Evolutionary conservation across 345 rosid species (phyloP).

Genomic region (Camelina laxa): DNA sequence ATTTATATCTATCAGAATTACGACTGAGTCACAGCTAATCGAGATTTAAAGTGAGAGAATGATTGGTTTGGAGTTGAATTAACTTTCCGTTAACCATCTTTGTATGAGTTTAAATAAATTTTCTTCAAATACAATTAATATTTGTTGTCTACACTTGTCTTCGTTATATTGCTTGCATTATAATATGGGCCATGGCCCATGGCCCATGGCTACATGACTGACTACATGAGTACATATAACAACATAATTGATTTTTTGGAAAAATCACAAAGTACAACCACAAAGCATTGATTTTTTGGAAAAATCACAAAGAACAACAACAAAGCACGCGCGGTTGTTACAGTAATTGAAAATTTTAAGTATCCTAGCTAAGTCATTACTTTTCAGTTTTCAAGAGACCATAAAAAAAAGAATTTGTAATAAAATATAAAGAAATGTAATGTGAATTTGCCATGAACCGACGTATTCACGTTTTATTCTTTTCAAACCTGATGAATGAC

Average conservation of each 20-base stretch:
- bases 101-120: background rate
- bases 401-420: background rate
- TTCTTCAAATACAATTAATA: background rate
- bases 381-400: background rate
- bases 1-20: too few relatives aligned
- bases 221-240: background rate
- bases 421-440: background rate
- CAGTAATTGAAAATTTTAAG: background rate
- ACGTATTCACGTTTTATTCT: constrained; percentile 29
- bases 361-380: background rate
- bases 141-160: background rate
- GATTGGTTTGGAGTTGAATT: background rate
- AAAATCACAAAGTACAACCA: constrained; percentile 5
- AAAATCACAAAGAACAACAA: constrained; percentile 2
- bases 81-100: background rate
- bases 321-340: constrained; percentile 12
- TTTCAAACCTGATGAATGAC: constrained; percentile 23
- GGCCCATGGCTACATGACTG: too few relatives aligned
- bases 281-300: background rate
- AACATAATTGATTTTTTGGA: background rate
- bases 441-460: constrained; percentile 8
- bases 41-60: background rate
- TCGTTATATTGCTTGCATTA: background rate
- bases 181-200: too few relatives aligned
- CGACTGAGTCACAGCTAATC: too few relatives aligned